Conservation (phyloP, 257 asterid species). For the Lavandula angustifolia region DNA sequence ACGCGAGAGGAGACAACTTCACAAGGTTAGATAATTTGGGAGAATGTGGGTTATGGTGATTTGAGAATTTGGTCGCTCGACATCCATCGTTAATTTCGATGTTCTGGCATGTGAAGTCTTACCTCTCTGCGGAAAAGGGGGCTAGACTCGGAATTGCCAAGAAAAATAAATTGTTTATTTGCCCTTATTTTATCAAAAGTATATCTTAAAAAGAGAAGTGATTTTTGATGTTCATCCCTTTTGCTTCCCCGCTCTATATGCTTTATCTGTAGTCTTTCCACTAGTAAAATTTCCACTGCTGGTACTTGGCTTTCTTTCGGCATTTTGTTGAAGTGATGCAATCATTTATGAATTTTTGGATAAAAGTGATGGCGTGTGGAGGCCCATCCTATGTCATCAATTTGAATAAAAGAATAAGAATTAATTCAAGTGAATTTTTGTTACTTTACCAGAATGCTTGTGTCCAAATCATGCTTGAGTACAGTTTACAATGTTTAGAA, state of each 20-base stretch:
- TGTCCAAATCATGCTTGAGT: constrained; percentile 7
- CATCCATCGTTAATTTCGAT: not conserved
- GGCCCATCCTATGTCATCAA: constrained; percentile 9
- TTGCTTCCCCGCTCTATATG: not conserved
- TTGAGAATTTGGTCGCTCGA: constrained; percentile 14
- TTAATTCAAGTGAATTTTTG: constrained; percentile 1
- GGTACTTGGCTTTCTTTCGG: constrained; percentile 16
- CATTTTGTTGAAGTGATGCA: constrained; percentile 12
- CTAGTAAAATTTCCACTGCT: not conserved
- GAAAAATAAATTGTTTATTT: not conserved
- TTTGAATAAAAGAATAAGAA: constrained; percentile 7
- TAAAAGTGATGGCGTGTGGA: constrained; percentile 9
- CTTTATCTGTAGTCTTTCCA: not conserved
- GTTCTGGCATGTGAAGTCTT: not conserved
- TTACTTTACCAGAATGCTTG: constrained; percentile 3
- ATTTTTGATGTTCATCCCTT: not conserved
- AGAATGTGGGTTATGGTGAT: not conserved
- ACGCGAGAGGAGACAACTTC: constrained; percentile 34
- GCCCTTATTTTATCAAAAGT: not conserved
- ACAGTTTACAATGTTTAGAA: not conserved
- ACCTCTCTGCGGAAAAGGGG: not conserved
- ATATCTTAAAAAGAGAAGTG: not conserved
- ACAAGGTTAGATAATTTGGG: constrained; percentile 38
- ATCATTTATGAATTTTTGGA: constrained; percentile 1
- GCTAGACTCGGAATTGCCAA: not conserved